phyloP scores from a whole-genome alignment of 306 rosid species.

The Medicago ruthenica region DNA sequence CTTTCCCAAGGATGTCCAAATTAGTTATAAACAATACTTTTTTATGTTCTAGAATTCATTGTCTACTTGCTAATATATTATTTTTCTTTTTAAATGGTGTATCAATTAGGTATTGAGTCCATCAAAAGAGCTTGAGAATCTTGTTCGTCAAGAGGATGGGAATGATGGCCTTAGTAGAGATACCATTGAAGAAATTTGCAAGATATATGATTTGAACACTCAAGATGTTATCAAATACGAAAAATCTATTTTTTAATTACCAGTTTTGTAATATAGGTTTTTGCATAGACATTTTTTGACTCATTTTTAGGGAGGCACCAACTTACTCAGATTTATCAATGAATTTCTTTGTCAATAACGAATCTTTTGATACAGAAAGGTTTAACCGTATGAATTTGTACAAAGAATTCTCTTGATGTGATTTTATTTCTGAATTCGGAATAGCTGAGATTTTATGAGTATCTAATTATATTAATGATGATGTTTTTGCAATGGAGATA shows the following conservation, averaged over 20 bases:
- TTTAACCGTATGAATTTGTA: slow-evolving; percentile 24
- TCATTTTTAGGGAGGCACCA: neutral
- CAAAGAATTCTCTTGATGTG: neutral
- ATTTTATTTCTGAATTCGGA: too few relatives aligned
- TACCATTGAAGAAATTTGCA: slow-evolving; percentile 65
- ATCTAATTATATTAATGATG: too few relatives aligned
- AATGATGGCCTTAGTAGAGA: slow-evolving; percentile 52
- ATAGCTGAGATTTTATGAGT: too few relatives aligned
- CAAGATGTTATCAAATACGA: slow-evolving; percentile 69
- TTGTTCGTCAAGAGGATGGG: slow-evolving; percentile 44
- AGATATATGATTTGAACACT: slow-evolving; percentile 65
- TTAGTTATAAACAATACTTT: neutral
- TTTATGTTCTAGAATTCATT: slow-evolving; percentile 5
- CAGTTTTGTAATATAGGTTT: slow-evolving; percentile 24
- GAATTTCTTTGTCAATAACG: neutral
- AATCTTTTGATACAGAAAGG: neutral
- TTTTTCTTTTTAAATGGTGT: slow-evolving; percentile 2
- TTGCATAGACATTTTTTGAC: slow-evolving; percentile 8
- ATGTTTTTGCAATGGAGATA: too few relatives aligned
- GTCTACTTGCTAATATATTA: neutral
- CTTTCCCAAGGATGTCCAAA: neutral
- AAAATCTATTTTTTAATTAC: slow-evolving; percentile 36
- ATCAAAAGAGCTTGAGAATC: slow-evolving; percentile 67
- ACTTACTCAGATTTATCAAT: slow-evolving; percentile 8
- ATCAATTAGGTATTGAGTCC: slow-evolving; percentile 66